Conservation (phyloP, 352 stramenopile species). For the Phytophthora sp. region DNA sequence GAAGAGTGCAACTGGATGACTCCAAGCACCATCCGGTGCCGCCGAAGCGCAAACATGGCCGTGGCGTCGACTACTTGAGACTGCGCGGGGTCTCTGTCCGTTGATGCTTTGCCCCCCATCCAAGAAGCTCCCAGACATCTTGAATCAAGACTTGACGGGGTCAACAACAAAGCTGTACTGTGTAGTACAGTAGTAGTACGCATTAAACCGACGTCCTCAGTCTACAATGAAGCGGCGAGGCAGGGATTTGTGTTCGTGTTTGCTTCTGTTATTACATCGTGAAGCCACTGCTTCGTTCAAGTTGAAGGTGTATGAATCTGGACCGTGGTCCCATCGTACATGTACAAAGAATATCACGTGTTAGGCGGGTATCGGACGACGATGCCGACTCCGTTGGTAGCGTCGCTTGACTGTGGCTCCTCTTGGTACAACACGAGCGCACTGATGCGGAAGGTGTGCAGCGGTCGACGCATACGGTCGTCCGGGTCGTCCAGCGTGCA, state of each 20-base stretch:
- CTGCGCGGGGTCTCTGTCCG: not conserved
- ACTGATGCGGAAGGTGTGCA: constrained; percentile 39
- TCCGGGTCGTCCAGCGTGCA: constrained; percentile 37
- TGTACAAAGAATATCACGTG: not conserved
- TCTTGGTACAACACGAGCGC: constrained; percentile 30
- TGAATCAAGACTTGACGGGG: too few relatives aligned
- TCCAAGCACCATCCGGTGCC: constrained; percentile 11
- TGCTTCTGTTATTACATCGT: not conserved
- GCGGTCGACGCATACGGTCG: constrained; percentile 12
- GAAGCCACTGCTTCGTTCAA: not conserved
- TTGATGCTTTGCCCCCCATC: too few relatives aligned
- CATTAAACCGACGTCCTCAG: too few relatives aligned
- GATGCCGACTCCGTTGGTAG: constrained; percentile 8
- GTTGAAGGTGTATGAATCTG: not conserved
- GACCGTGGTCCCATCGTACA: not conserved
- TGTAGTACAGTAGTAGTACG: too few relatives aligned
- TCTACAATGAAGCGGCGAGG: too few relatives aligned
- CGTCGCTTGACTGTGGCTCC: not conserved
- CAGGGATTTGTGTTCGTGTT: constrained; percentile 8
- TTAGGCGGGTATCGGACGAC: constrained; percentile 27
- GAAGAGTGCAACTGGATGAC: constrained; percentile 21
- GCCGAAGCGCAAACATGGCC: not conserved
- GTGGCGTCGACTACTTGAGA: constrained; percentile 6
- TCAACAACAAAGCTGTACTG: too few relatives aligned
- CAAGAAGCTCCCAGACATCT: too few relatives aligned